Base-by-base conservation (phyloP, 2,329 filamentous ascomycete genomes). In the Calonectria henricotiae region DNA sequence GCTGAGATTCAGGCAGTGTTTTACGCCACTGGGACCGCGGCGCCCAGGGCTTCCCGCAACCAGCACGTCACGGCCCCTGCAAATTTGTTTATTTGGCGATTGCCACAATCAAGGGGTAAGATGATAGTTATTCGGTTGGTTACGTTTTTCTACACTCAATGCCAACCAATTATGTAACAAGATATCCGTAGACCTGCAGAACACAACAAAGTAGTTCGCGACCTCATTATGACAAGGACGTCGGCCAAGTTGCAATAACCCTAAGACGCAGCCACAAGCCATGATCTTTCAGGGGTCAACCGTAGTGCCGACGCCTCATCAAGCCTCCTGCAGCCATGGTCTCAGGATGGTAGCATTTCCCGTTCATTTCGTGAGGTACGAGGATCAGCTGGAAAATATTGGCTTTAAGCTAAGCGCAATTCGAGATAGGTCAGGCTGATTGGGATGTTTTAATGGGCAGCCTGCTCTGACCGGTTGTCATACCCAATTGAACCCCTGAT, bases 301-400 rank as follows among this genome's bases (percentile, higher is more conserved):
- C 13, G 13, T 2, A 30, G 15, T 55, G 20, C 11, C 4, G 32
- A 25, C 51, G 32, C 51, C 49, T 37, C 51, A 55, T 5, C 13
- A 23, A 55, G 51, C 51, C 51, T 39, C 23, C 51, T 55, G 51
- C 51, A 55, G 51, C 51, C 51, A 55, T 23, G 12, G n/a, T 25
- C 32, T 25, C n/a, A 39, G 2, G 3, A 25, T 5, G n/a, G 32
- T 13, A 15, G 51, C 25, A 12, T 54, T 54, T 12, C 20, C 17
- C 8, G 8, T 13, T 17, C n/a, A 7, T 17, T 37, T 5, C 9
- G 27, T 4, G 49, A 23, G 49, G 7, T 55, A n/a, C n/a, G n/a
- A 39, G 32, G 9, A 55, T 39, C 51, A 32, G 6, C 51, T 39
- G 39, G 32, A 11, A 25, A 13, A 17, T 23, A 55, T 9, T 25